Evolutionary conservation across 2,329 filamentous ascomycete species (phyloP), one percentile per base, ranked within the genome.

Genomic region (Fusarium sp.): DNA sequence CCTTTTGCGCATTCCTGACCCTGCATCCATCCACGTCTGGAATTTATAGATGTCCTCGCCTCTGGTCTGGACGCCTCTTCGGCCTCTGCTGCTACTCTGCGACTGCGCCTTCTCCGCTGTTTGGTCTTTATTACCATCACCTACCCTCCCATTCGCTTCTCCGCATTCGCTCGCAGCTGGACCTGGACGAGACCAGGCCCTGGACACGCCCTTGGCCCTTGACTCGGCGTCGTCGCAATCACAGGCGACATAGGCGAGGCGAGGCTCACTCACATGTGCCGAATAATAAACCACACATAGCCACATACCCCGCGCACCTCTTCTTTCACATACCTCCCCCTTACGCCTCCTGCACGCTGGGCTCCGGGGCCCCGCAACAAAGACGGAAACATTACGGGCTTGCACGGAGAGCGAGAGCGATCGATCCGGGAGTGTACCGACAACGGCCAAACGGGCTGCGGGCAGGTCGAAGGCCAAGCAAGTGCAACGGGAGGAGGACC

Each of bases 361-460:
- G 47, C 59, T 72, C 65, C 35, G 47, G 72, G 69, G 50, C 59
- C 68, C 62, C 72, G 72, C 62, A 67, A 65, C 64, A 52, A 62
- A 45, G 54, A 67, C 72, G 72, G 72, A 75, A 72, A 69, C 69
- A 70, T 59, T 58, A 72, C 72, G 72, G 72, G 64, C 64, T 57
- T 72, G 42, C 16, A 47, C 42, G 42, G 42, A 47, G 72, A 45
- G 54, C 62, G 54, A 58, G 64, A 42, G 45, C 45, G 52, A 47
- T 66, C 31, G 42, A 67, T 45, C 45, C 47, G 58, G 60, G 47
- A 59, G 34, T 47, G 56, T 57, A 58, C 68, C 35, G 57, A 54
- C 45, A 66, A 37, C 42, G 52, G 38, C 52, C 52, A 31, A 47
- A 35, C 37, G 37, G 37, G 18, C 34, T 22, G 52, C 31, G 20